phyloP scores from a whole-genome alignment of 352 stramenopile species.

The Plasmopara halstedii region DNA sequence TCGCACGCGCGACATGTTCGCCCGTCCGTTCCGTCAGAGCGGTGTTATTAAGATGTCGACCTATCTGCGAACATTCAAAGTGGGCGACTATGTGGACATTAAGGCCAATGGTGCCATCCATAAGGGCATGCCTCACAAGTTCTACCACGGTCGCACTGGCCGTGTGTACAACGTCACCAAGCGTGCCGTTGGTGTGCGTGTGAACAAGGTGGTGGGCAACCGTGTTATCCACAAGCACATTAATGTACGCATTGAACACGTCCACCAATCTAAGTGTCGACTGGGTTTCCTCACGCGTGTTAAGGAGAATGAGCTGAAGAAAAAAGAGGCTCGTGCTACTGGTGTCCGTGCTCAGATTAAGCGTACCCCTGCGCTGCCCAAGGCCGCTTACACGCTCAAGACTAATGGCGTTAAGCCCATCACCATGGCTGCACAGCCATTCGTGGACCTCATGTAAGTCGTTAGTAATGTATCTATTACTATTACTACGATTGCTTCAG shows the following conservation, averaged over 20 bases:
- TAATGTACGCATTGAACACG: slow-evolving; percentile 99
- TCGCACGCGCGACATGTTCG: slow-evolving; percentile 99
- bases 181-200: slow-evolving; percentile 95
- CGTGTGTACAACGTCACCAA: slow-evolving; percentile 99
- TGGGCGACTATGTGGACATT: slow-evolving; percentile 99
- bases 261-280: slow-evolving; percentile 97
- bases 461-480: slow-evolving; percentile 6
- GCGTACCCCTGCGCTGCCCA: slow-evolving; percentile 90
- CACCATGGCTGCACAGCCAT: slow-evolving; percentile 97
- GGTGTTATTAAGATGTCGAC: slow-evolving; percentile 95
- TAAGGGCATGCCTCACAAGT: slow-evolving; percentile 99
- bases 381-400: slow-evolving; percentile 93
- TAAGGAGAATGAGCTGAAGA: slow-evolving; percentile 97
- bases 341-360: slow-evolving; percentile 92
- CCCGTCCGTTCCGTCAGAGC: slow-evolving; percentile 96
- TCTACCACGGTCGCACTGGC: slow-evolving; percentile 99
- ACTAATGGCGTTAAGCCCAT: slow-evolving; percentile 86
- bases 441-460: slow-evolving; percentile 98
- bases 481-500: slow-evolving; percentile 14
- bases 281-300: slow-evolving; percentile 97
- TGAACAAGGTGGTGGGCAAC: slow-evolving; percentile 98
- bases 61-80: slow-evolving; percentile 98
- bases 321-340: slow-evolving; percentile 92
- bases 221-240: slow-evolving; percentile 99
- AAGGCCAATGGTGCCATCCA: slow-evolving; percentile 98